Base-by-base conservation (phyloP, 2,329 filamentous ascomycete species). In the Orbilia quercus region DNA sequence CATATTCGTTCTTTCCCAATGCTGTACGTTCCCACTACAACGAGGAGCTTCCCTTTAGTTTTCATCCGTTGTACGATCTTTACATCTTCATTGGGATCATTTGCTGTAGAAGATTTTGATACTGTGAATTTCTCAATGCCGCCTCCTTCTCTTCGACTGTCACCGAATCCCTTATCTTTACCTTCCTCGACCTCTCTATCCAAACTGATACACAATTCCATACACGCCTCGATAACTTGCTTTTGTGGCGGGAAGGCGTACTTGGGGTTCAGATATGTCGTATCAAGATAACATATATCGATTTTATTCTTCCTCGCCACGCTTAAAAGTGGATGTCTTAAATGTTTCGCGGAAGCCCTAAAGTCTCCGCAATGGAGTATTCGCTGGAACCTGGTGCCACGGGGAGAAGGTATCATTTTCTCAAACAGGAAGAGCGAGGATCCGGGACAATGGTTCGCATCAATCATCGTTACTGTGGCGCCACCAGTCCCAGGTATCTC, bases 1-100 rank as follows among this genome's bases (percentile, higher is more conserved):
- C 94, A 98, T 76, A 99, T 93, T 42, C 93, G 90, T 81, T 99
- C 95, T 82, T 99, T 99, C 79, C 95, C 95, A 78, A 99, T 99
- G 77, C 91, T 96, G 82, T 99, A 99, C 0, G 95, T 99, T 47
- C 95, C 95, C 73, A 96, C 96, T 5, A 99, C 87, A 3, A 99
- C 91, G 0, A 99, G 85, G 1, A 99, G 85, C 2, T 92, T 89
- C 50, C 91, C 88, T 48, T 84, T 84, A 28, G 80, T 78, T 75
- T 79, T 84, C 55, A 64, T 16, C 80, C 80, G 59, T 77, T 75
- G 69, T 82, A 82, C 78, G 7, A 77, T 77, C 47, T 81, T 50
- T 80, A 16, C 25, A 7, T 47, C 28, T 14, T 7, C 28, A 14
- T 45, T 50, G 36, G 45, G 45, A 45, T 44, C 53, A 23, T 25